These are phyloP conservation scores for Nitzschia inconspicua DNA, from an alignment of 108 stramenopile species.

Conservation along the genomic window DNA sequence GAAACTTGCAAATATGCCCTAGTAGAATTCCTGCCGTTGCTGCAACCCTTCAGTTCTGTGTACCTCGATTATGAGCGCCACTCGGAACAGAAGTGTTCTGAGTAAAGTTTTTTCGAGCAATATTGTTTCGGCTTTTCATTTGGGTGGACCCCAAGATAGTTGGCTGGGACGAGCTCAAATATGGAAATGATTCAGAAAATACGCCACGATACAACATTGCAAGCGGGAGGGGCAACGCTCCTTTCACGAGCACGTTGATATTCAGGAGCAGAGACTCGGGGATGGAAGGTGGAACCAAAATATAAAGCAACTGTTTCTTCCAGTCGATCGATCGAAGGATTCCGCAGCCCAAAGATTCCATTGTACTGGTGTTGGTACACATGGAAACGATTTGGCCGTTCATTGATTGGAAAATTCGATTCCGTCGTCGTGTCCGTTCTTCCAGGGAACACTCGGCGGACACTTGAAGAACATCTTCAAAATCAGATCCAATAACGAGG, in stretches of 20 bases:
- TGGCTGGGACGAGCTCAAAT: constrained; percentile 27
- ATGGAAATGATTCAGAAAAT: constrained; percentile 72
- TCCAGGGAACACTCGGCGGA: constrained; percentile 15
- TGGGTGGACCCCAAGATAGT: constrained; percentile 52
- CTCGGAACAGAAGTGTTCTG: too few relatives aligned
- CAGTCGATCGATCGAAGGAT: constrained; percentile 78
- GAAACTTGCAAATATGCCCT: too few relatives aligned
- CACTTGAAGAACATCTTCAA: constrained; percentile 42
- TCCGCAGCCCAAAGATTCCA: constrained; percentile 68
- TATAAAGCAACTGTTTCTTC: constrained; percentile 43
- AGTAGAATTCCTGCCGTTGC: too few relatives aligned
- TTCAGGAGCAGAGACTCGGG: constrained; percentile 6
- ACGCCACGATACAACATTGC: constrained; percentile 63
- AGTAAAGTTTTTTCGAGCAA: constrained; percentile 37
- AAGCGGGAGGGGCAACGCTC: constrained; percentile 57
- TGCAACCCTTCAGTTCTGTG: too few relatives aligned
- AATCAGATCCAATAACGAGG: constrained; percentile 21
- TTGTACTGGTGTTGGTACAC: constrained; percentile 31
- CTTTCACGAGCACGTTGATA: constrained; percentile 41
- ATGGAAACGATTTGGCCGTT: constrained; percentile 75
- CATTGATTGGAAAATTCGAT: constrained; percentile 42
- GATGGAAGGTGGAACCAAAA: constrained; percentile 55
- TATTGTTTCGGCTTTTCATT: constrained; percentile 76
- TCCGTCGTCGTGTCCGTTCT: constrained; percentile 6
- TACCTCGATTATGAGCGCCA: too few relatives aligned